Evolutionary conservation across 2,329 filamentous ascomycete genomes (phyloP), one percentile per base, ranked within the genome.

Genomic region (Pezicula neosporulosa): DNA sequence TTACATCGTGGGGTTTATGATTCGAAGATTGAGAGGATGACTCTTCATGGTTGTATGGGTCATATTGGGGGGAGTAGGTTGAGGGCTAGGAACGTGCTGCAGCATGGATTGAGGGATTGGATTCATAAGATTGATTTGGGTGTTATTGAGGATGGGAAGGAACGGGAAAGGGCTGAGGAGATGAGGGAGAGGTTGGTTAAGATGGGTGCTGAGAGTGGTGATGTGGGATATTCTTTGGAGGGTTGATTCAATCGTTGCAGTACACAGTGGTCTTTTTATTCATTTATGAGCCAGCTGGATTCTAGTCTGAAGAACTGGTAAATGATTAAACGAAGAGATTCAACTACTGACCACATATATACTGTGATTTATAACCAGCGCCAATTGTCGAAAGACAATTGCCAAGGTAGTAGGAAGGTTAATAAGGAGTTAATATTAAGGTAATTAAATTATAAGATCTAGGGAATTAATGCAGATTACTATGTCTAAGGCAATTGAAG

Each of bases 71-170:
- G 80, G 1, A 79, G 80, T 51, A 66, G 60, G 39, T 70, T 79
- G 53, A 69, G 87, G 52, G 86, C 86, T 47, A 76, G 85, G 56
- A 90, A 90, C 67, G 86, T 90, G 56, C 67, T 90, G 63, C 87
- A 90, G 75, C 87, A 90, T 69, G 87, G 85, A 4, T 76, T 90
- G 19, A 85, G 85, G 4, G 73, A 70, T 41, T 90, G 85, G 84
- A 83, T 87, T 6, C 75, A 74, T 30, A 60, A 71, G 21, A 80
- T 81, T 55, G 77, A 85, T 62, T 81, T 90, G 50, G 69, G 68
- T 33, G 67, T 55, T 13, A 10, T 66, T 60, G 6, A 75, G 72
- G 56, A 68, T 4, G 57, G 50, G 13, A 45, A 60, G 44, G 66
- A 72, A 57, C 75, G 72, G 56, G 61, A 60, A 60, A 71, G 77